These are phyloP conservation scores for Aspergillus leporis DNA, from an alignment of 495 filamentous ascomycete species.

Conservation along the genomic window DNA sequence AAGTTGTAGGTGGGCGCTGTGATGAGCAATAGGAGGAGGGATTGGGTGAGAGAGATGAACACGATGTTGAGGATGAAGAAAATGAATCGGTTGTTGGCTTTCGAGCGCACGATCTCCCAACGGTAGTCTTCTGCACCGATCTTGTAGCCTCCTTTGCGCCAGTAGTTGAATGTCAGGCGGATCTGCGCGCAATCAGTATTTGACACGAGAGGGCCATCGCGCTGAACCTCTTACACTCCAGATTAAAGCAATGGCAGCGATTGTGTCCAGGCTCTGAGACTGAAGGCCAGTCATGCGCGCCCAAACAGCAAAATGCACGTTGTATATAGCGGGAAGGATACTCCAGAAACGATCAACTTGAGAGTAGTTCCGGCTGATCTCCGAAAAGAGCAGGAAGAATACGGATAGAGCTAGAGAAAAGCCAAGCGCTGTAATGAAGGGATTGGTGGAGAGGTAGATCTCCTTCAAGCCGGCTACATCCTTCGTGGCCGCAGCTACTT, in stretches of 20 bases:
- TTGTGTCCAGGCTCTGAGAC: slow-evolving; percentile 70
- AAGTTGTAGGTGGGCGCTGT: slow-evolving; percentile 82
- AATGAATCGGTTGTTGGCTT: slow-evolving; percentile 51
- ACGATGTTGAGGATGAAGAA: slow-evolving; percentile 84
- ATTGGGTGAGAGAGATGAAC: slow-evolving; percentile 88
- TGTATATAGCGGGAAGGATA: slow-evolving; percentile 82
- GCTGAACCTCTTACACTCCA: slow-evolving; percentile 70
- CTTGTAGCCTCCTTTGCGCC: slow-evolving; percentile 89
- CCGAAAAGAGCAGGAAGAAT: slow-evolving; percentile 70
- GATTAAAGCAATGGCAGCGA: slow-evolving; percentile 65
- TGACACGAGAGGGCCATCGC: not conserved
- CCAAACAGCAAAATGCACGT: slow-evolving; percentile 82
- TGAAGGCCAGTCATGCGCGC: slow-evolving; percentile 72
- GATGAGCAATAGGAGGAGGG: slow-evolving; percentile 64
- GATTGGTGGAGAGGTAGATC: slow-evolving; percentile 86
- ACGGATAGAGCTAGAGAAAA: slow-evolving; percentile 67
- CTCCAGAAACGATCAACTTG: slow-evolving; percentile 94
- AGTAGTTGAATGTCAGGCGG: slow-evolving; percentile 94
- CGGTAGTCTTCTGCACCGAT: slow-evolving; percentile 93
- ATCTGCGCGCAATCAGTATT: slow-evolving; percentile 37
- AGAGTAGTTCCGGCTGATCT: slow-evolving; percentile 89
- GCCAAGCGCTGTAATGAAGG: slow-evolving; percentile 72
- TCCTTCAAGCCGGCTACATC: slow-evolving; percentile 56
- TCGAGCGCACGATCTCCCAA: slow-evolving; percentile 62
- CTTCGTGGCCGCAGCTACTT: slow-evolving; percentile 47